Evolutionary conservation across 2,329 filamentous ascomycete species (phyloP), one percentile per base, ranked within the genome.

Genomic region (Didymella sp.): DNA sequence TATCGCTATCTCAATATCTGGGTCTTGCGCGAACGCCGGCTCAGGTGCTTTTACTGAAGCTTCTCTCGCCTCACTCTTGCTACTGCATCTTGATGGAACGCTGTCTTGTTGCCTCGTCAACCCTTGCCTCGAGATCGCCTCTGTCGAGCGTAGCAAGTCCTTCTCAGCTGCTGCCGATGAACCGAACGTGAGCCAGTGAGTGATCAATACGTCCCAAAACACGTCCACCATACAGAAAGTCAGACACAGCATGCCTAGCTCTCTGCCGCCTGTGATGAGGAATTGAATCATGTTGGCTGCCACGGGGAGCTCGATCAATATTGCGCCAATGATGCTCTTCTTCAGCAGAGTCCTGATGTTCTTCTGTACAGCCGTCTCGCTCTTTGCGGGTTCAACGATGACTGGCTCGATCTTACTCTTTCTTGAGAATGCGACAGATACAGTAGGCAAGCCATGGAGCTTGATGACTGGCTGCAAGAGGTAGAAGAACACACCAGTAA

Each of bases 201-300:
- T 61, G 3, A 67, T 48, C 8, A 67, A 12, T 4, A 38, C 52
- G 27, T 64, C 64, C 61, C 64, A 68, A 15, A 60, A 63, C 0
- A 64, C 65, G 56, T 79, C 77, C n/a, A 71, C 50, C 6, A 73
- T 71, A 53, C 77, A 79, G 6, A 77, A 64, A 1, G 66, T 69
- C 25, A 76, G 69, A 47, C 76, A 78, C 11, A 78, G 55, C 74
- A 76, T 77, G 3, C 70, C 74, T 8, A 73, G 66, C 46, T 78
- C 75, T 24, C 64, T 60, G 3, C 74, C 74, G 3, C 60, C 46
- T 4, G 67, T 67, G 19, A 60, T 35, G 28, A 72, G 69, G 27
- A 78, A 69, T 15, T 77, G 59, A 1, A 66, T 64, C 44, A 78
- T 67, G 51, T 78, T 78, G 15, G 69, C 70, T 12, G 73, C 64